A percentile compares a stretch with the other conserved stretches of the same genome.
Evolutionary conservation across 108 stramenopile species (phyloP).

Genomic region (Nitzschia sp.): DNA sequence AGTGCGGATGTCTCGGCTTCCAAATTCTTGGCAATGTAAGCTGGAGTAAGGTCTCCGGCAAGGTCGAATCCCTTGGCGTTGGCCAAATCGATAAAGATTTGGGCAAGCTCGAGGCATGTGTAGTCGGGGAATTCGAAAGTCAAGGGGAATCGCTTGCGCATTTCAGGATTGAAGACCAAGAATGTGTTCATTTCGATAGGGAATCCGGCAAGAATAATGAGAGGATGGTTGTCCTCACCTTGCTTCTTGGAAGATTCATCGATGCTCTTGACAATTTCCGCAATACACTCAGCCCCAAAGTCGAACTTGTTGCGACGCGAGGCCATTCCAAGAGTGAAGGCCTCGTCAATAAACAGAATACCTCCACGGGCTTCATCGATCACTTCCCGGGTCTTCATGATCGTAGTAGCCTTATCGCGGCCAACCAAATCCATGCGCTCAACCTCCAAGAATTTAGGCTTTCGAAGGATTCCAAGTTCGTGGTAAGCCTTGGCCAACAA

Average conservation of each 20-base stretch:
- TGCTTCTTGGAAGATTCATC: conserved; percentile 62
- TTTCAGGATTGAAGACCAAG: conserved; percentile 61
- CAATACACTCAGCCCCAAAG: conserved; percentile 69
- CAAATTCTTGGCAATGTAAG: conserved; percentile 59
- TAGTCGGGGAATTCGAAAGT: conserved; percentile 90
- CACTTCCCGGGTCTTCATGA: conserved; percentile 84
- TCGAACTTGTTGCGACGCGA: conserved; percentile 70
- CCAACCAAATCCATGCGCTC: conserved; percentile 87
- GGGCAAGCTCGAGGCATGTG: conserved; percentile 72
- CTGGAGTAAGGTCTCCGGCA: conserved; percentile 54
- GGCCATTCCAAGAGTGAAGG: conserved; percentile 84
- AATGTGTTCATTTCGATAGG: conserved; percentile 87
- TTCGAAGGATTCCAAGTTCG: conserved; percentile 81
- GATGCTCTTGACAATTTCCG: conserved; percentile 73
- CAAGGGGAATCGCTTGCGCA: conserved; percentile 74
- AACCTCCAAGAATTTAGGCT: conserved; percentile 87
- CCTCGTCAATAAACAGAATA: conserved; percentile 90
- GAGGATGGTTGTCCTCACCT: conserved; percentile 49
- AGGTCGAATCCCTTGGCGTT: conserved; percentile 86
- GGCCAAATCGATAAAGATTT: conserved; percentile 78
- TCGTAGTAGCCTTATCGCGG: conserved; percentile 66
- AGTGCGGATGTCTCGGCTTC: conserved; percentile 63
- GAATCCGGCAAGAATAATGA: conserved; percentile 84
- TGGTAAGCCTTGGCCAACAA: conserved; percentile 87
- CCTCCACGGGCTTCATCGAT: conserved; percentile 86